Percentiles rank a stretch among this genome's conserved stretches.
Evolutionary conservation across 1,284 basidiomycete genomes (phyloP).

Genomic region (Anthracocystis panici-leucophaei): DNA sequence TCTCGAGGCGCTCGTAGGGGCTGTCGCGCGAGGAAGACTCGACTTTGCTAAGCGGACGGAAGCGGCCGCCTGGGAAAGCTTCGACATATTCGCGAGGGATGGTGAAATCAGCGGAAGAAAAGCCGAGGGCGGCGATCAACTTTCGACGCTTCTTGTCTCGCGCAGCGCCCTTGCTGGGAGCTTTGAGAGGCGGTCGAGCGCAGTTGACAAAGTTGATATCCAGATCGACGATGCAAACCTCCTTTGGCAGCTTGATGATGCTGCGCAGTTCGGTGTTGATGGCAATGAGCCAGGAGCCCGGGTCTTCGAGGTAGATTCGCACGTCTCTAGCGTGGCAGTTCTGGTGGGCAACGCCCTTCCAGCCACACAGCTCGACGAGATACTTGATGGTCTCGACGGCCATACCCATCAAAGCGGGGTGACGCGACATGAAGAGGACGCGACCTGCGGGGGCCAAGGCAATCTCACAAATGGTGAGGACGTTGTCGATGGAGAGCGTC

Average conservation of each 20-base stretch:
- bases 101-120: constrained; percentile 52
- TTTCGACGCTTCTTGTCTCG: constrained; percentile 85
- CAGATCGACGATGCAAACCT: constrained; percentile 85
- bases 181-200: constrained; percentile 80
- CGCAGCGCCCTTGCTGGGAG: constrained; percentile 83
- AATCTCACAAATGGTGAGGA: constrained; percentile 92
- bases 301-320: constrained; percentile 81
- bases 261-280: constrained; percentile 87
- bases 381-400: constrained; percentile 90
- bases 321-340: constrained; percentile 83
- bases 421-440: constrained; percentile 87
- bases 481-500: constrained; percentile 90
- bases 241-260: constrained; percentile 80
- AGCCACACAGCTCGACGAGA: constrained; percentile 90
- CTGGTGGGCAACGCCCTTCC: constrained; percentile 80
- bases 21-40: constrained; percentile 83
- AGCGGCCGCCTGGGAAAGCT: constrained; percentile 85
- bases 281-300: constrained; percentile 88
- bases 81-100: constrained; percentile 84
- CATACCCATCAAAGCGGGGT: constrained; percentile 89
- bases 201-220: constrained; percentile 92
- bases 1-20: constrained; percentile 83
- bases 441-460: constrained; percentile 92
- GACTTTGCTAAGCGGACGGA: constrained; percentile 75
- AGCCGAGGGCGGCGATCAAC: constrained; percentile 71